These are phyloP conservation scores for Dysphania ambrosioides DNA, from an alignment of 148 eudicot genomes.

Conservation along the genomic window DNA sequence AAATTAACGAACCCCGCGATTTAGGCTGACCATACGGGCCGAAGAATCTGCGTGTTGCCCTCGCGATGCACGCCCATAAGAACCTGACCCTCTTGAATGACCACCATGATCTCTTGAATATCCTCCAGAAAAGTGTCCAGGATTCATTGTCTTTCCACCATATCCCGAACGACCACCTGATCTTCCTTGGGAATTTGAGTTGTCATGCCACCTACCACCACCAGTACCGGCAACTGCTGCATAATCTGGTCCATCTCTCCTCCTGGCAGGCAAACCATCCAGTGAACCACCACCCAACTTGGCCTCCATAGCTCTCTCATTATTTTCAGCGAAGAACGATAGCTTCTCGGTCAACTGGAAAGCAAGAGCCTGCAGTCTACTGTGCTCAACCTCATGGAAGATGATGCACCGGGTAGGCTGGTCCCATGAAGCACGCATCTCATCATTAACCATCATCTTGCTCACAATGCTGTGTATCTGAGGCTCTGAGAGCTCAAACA, in stretches of 20 bases:
- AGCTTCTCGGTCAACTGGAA: conserved; percentile 79
- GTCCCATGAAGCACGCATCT: conserved; percentile 82
- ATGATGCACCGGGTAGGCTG: conserved; percentile 69
- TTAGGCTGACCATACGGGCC: conserved; percentile 69
- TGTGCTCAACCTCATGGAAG: conserved; percentile 70
- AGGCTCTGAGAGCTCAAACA: conserved; percentile 72
- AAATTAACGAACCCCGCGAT: conserved; percentile 43
- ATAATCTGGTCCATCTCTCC: conserved; percentile 72
- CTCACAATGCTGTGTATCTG: conserved; percentile 67
- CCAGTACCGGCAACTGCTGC: conserved; percentile 45
- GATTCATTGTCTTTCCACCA: conserved; percentile 39
- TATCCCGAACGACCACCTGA: conserved; percentile 47
- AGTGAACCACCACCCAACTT: conserved; percentile 58
- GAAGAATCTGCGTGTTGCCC: conserved; percentile 57
- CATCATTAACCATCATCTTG: conserved; percentile 85
- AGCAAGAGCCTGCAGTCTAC: conserved; percentile 69
- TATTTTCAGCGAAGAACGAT: conserved; percentile 62
- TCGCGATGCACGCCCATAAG: conserved; percentile 43
- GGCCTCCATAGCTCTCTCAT: conserved; percentile 75
- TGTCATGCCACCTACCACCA: conserved; percentile 59
- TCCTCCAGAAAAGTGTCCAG: conserved; percentile 36
- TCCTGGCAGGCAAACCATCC: conserved; percentile 53
- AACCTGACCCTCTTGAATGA: conserved; percentile 35
- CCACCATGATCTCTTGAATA: conserved; percentile 44
- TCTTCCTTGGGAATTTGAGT: conserved; percentile 45